Base-by-base conservation (phyloP, 2,329 filamentous ascomycete species). In the Talaromyces sp. region DNA sequence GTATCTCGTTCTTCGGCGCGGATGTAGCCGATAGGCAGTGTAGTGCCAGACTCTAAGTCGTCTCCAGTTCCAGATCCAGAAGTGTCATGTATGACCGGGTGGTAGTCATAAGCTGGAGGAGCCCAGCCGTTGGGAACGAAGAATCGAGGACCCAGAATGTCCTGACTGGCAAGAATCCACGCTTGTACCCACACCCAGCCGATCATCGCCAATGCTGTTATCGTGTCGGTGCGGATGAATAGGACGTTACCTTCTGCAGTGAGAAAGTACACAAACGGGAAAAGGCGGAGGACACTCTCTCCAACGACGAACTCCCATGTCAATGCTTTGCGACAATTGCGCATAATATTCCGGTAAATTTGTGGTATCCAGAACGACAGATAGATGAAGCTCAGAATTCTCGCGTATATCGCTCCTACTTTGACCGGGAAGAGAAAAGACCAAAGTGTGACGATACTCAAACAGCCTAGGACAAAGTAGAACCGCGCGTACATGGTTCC, bases 291-390 rank as follows among this genome's bases (percentile, higher is more conserved):
- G 5, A 89, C 71, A 58, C 91, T 95, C 76, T 97, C 91, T 2
- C 93, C 93, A 25, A 93, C 74, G 64, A 97, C 90, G 74, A 96
- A 99, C 67, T 91, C 90, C 93, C 93, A 97, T 3, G 89, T 86
- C n/a, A 98, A 83, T 0, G 94, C 93, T 72, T 91, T 91, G 47
- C 93, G 91, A 77, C 93, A 97, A 78, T 97, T 97, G 63, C 94
- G 91, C 78, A 91, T 88, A 62, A 91, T 84, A 76, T 99, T 99
- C 68, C 95, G 91, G 74, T 91, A 87, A 70, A 98, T 96, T 76
- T 99, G 95, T 0, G 95, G 94, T 0, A 89, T 75, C 94, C 94
- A 98, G 74, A 97, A 89, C 22, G 93, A 97, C 53, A 97, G 86
- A 75, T 97, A 97, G 62, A 85, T 69, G 71, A 94, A 87, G 1